A percentile compares a stretch with the other conserved stretches of the same genome.
These are phyloP conservation scores for Mycena capillaripes DNA, from an alignment of 768 basidiomycete genomes.

Conservation along the genomic window DNA sequence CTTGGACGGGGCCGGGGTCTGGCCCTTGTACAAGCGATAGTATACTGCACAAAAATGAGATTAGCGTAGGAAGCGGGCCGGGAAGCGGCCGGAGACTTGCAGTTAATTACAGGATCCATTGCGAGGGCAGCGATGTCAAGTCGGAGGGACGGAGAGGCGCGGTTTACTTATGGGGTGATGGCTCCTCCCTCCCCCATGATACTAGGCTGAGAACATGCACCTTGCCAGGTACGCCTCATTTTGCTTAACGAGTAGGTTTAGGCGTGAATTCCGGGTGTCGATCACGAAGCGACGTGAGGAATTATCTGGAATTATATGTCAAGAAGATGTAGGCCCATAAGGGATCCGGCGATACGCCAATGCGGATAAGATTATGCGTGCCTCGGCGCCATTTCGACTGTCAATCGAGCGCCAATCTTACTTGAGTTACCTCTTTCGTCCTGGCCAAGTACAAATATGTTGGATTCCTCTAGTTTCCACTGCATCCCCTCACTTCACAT, in stretches of 20 bases:
- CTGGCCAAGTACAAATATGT: conserved; percentile 6
- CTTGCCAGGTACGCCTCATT: background rate
- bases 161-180: conserved; percentile 16
- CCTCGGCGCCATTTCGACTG: no score
- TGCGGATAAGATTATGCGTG: conserved; percentile 10
- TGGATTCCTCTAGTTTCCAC: conserved; percentile 16
- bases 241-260: background rate
- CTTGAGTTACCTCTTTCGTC: background rate
- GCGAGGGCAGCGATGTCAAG: conserved; percentile 13
- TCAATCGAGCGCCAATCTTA: background rate
- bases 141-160: background rate
- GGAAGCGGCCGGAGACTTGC: conserved; percentile 1
- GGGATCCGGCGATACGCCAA: conserved; percentile 8
- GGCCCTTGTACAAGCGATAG: conserved; percentile 19
- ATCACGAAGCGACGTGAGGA: background rate
- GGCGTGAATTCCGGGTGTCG: no score
- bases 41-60: conserved; percentile 16
- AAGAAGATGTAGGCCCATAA: background rate
- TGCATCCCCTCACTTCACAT: conserved; percentile 19
- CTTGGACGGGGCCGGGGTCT: conserved; percentile 12
- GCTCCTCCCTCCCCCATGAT: background rate
- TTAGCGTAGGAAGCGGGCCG: background rate
- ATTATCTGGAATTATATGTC: background rate
- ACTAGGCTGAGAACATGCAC: conserved; percentile 18
- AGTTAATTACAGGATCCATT: conserved; percentile 19